phyloP scores from a whole-genome alignment of 2,329 filamentous ascomycete species.

The Fusarium torulosum region DNA sequence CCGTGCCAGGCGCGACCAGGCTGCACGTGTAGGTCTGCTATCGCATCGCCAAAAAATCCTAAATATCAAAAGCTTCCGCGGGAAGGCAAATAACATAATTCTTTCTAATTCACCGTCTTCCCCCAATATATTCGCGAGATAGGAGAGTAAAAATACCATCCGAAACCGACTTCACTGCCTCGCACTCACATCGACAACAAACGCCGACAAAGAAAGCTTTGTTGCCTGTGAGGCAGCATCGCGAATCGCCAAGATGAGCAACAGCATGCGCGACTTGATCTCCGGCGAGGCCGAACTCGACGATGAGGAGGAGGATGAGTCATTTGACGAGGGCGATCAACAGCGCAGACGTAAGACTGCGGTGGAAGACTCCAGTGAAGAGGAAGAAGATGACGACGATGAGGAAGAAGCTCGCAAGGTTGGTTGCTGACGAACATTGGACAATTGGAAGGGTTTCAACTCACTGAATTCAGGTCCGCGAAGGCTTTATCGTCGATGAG shows the following conservation, averaged over 20 bases:
- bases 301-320: constrained; percentile 86
- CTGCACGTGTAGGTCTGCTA: constrained; percentile 47
- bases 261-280: constrained; percentile 79
- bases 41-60: constrained; percentile 47
- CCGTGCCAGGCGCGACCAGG: constrained; percentile 47
- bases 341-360: constrained; percentile 61
- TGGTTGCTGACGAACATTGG: constrained; percentile 47
- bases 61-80: constrained; percentile 33
- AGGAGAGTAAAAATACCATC: neutral
- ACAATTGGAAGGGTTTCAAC: constrained; percentile 13
- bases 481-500: constrained; percentile 96
- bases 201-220: constrained; percentile 38
- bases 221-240: constrained; percentile 47
- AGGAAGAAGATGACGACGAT: constrained; percentile 93
- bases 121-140: constrained; percentile 8
- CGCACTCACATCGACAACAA: constrained; percentile 17
- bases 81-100: constrained; percentile 24
- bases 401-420: constrained; percentile 85
- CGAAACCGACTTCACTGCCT: constrained; percentile 5
- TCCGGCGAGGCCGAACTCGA: constrained; percentile 88
- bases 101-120: constrained; percentile 24
- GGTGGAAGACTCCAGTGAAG: constrained; percentile 88
- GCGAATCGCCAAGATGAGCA: constrained; percentile 66
- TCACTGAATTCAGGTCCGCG: constrained; percentile 73
- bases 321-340: constrained; percentile 81